phyloP scores from a whole-genome alignment of 768 basidiomycete species.

The Dioszegia crocea region DNA sequence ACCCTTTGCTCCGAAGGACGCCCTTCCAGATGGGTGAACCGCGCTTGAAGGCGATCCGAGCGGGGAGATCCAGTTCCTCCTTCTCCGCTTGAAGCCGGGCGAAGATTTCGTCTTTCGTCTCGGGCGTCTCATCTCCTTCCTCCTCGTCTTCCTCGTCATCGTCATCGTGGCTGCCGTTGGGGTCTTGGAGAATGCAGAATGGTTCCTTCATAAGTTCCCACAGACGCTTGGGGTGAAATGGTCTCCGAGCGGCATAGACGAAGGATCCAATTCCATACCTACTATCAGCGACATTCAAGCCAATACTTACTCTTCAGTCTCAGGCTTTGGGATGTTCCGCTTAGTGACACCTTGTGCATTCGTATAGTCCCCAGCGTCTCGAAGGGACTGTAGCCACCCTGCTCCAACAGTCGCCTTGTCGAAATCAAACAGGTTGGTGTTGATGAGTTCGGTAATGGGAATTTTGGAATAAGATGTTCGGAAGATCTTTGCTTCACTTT shows the following conservation, averaged over 20 bases:
- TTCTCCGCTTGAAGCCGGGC: slow-evolving; percentile 25
- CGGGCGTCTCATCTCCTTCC: slow-evolving; percentile 16
- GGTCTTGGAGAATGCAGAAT: slow-evolving; percentile 47
- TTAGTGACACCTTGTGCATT: slow-evolving; percentile 22
- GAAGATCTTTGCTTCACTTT: slow-evolving; percentile 22
- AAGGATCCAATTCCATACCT: slow-evolving; percentile 42
- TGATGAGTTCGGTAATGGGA: slow-evolving; percentile 40
- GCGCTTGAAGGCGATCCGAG: slow-evolving; percentile 36
- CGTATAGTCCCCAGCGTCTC: slow-evolving; percentile 31
- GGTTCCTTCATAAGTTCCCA: slow-evolving; percentile 43
- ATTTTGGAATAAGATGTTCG: slow-evolving; percentile 31
- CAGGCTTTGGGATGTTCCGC: slow-evolving; percentile 42
- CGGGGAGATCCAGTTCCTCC: slow-evolving; percentile 41
- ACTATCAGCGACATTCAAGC: not conserved
- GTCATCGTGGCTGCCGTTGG: slow-evolving; percentile 26
- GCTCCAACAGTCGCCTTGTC: slow-evolving; percentile 39
- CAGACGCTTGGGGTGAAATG: slow-evolving; percentile 47
- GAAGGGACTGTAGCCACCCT: slow-evolving; percentile 46
- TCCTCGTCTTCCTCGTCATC: slow-evolving; percentile 18
- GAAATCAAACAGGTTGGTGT: slow-evolving; percentile 46
- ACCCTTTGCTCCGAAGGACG: slow-evolving; percentile 47
- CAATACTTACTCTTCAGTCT: slow-evolving; percentile 41
- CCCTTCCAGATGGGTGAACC: slow-evolving; percentile 38
- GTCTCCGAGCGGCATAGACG: slow-evolving; percentile 48
- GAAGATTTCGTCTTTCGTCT: slow-evolving; percentile 21